A percentile compares a stretch with the other conserved stretches of the same genome.
These are phyloP conservation scores for Sanghuangporus weigelae DNA, from an alignment of 1,284 basidiomycete genomes.

Conservation along the genomic window DNA sequence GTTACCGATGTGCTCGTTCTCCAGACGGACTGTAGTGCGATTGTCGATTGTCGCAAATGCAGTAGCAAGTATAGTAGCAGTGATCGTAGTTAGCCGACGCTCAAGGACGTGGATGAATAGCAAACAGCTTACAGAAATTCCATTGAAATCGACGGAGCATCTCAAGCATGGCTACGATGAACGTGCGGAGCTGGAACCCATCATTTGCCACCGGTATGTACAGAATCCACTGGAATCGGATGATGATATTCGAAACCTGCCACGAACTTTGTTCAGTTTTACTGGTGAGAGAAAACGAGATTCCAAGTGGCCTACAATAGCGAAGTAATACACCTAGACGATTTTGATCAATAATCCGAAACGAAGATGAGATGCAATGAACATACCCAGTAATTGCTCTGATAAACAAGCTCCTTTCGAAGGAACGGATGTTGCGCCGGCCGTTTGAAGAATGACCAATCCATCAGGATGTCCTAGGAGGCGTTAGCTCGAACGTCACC, in stretches of 20 bases:
- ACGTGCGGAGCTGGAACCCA: conserved; percentile 53
- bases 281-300: background rate
- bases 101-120: background rate
- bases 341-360: conserved; percentile 7
- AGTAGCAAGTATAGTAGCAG: background rate
- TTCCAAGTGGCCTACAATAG: conserved; percentile 44
- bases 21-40: conserved; percentile 55
- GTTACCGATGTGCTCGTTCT: conserved; percentile 85
- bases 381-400: conserved; percentile 52
- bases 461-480: conserved; percentile 68
- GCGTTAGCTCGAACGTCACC: background rate
- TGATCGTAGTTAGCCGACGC: background rate
- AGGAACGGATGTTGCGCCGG: conserved; percentile 60
- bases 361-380: background rate
- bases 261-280: background rate
- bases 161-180: conserved; percentile 71
- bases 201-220: conserved; percentile 61
- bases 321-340: conserved; percentile 66
- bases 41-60: background rate
- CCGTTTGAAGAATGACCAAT: conserved; percentile 74
- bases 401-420: conserved; percentile 71
- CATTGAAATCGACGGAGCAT: conserved; percentile 82
- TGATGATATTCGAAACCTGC: conserved; percentile 64
- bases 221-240: conserved; percentile 80
- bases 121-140: conserved; percentile 75